Base-by-base conservation (phyloP, 768 basidiomycete species). In the Tricholoma sp. region DNA sequence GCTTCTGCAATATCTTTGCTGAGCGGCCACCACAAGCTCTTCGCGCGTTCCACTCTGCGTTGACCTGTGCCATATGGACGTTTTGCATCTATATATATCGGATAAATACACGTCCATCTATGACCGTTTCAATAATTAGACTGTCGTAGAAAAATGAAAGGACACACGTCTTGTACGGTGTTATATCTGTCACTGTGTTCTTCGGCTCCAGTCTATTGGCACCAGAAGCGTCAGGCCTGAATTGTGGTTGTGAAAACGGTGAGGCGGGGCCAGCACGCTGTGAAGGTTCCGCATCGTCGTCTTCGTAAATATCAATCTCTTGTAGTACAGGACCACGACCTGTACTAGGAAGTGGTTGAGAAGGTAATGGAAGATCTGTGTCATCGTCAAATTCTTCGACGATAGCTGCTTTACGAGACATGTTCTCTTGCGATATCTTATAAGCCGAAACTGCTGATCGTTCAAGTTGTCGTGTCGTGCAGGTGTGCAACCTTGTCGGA, bases 61-160 rank as follows among this genome's bases (percentile, higher is more conserved):
- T 89, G 84, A 17, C 94, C 93, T 5, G 81, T 86, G 3, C 85
- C 84, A 69, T 91, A 90, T 0, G 94, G 85, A 1, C 88, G 87
- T 69, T 98, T 97, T 34, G 95, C 94, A 71, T 98, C 96, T 55
- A 98, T 83, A 72, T 98, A 98, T 66, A 98, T 89, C 5, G 96
- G 96, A 70, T 98, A 99, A 66, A 98, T 84, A 63, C 91, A 91
- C 45, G 92, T 88, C 95, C 95, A 97, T 64, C 94, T 97, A 65
- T 53, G 57, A 44, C 31, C 52, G 32, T 45, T 59, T 57, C 51
- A 24, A 60, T 39, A 56, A 55, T 55, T 57, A 61, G 57, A 63
- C 59, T 48, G 47, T 56, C 55, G 54, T 42, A 57, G 56, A 54
- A 61, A 28, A 50, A 28, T 34, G 53, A 60, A 44, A 29, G 54